phyloP scores from a whole-genome alignment of 208 protist genomes.

The Leishmania tropica region DNA sequence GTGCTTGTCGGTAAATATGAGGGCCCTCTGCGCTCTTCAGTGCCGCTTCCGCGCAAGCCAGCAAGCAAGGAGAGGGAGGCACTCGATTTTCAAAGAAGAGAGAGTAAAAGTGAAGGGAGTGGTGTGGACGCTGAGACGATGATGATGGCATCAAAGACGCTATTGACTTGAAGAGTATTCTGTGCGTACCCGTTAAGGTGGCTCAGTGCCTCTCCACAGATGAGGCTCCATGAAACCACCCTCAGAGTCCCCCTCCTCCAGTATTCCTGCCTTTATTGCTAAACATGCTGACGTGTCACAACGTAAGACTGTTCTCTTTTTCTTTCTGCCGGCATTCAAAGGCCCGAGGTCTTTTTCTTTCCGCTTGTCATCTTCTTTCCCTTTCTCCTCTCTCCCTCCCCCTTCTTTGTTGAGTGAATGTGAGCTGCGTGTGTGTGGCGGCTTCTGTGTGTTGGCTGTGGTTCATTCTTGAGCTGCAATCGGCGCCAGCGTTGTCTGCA shows the following conservation, averaged over 20 bases:
- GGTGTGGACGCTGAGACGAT: background rate
- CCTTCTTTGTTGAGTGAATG: background rate
- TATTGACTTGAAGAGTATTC: background rate
- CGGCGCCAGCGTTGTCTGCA: background rate
- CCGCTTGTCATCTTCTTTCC: background rate
- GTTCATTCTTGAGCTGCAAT: background rate
- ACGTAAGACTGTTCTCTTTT: background rate
- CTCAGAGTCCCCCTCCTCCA: background rate
- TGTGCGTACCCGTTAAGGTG: background rate
- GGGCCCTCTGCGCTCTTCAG: constrained; percentile 42
- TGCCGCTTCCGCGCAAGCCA: constrained; percentile 33
- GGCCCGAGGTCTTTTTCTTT: background rate
- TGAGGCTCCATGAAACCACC: background rate
- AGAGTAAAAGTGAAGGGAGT: background rate
- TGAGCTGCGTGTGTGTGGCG: background rate
- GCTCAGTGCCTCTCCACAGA: background rate
- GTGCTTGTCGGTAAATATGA: constrained; percentile 51
- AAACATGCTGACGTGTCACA: background rate
- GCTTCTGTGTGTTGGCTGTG: background rate
- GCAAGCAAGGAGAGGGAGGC: background rate
- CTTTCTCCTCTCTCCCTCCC: background rate
- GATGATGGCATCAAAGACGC: background rate
- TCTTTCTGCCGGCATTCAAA: background rate
- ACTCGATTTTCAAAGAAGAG: background rate
- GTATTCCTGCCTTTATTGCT: background rate